Conservation (phyloP, 164 flowering plant genomes). For the Chloranthus sessilifolius region DNA sequence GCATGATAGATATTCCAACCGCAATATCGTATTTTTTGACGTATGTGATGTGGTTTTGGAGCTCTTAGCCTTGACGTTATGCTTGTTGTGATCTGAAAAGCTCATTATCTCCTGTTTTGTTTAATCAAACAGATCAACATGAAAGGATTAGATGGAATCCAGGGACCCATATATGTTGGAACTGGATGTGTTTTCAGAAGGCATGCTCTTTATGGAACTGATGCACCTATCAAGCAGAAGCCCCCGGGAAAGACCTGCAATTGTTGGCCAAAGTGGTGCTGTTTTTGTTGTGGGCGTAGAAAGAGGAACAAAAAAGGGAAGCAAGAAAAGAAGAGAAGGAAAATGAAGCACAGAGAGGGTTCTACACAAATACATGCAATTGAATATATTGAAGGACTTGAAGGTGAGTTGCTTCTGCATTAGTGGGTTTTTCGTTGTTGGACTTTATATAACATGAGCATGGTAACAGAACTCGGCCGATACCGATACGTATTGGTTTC, state of each 20-base stretch:
- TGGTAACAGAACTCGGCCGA: too few relatives aligned
- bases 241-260: constrained; percentile 38
- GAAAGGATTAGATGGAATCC: constrained; percentile 94
- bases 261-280: constrained; percentile 40
- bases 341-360: constrained; percentile 39
- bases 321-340: constrained; percentile 30
- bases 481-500: too few relatives aligned
- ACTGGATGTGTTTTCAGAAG: constrained; percentile 96
- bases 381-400: constrained; percentile 90
- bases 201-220: constrained; percentile 89
- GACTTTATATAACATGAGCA: too few relatives aligned
- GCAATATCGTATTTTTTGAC: constrained; percentile 95
- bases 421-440: too few relatives aligned
- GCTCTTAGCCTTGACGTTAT: background rate
- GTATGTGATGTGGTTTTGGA: constrained; percentile 37
- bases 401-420: constrained; percentile 46
- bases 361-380: constrained; percentile 61
- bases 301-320: constrained; percentile 44
- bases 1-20: constrained; percentile 92
- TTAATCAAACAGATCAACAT: constrained; percentile 61
- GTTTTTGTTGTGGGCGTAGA: constrained; percentile 61
- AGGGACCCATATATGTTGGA: constrained; percentile 98
- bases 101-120: background rate
- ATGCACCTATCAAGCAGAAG: constrained; percentile 78
- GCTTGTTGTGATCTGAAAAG: background rate